Evolutionary conservation across 176 grass and related monocot species (phyloP).

Genomic region (maize (Zea mays)): DNA sequence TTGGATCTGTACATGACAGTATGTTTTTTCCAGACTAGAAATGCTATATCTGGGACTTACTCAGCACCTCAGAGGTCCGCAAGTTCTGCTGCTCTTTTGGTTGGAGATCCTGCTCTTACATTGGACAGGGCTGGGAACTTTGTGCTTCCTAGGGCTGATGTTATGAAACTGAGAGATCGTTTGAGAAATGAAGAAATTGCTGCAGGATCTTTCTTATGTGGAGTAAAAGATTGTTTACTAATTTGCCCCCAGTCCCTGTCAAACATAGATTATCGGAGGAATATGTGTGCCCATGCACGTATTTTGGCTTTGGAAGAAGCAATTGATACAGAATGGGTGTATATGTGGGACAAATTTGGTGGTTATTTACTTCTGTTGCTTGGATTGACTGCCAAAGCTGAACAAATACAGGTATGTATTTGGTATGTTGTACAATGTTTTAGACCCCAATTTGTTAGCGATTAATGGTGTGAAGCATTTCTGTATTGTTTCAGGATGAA

Average conservation of each 20-base stretch:
- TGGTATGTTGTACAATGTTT: slow-evolving; percentile 18
- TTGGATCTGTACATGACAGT: slow-evolving; percentile 28
- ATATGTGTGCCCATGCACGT: slow-evolving; percentile 99
- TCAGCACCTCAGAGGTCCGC: slow-evolving; percentile 96
- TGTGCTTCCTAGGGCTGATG: slow-evolving; percentile 97
- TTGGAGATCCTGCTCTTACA: slow-evolving; percentile 91
- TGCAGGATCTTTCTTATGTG: slow-evolving; percentile 74
- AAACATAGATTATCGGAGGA: slow-evolving; percentile 79
- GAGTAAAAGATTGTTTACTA: slow-evolving; percentile 65
- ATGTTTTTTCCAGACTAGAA: slow-evolving; percentile 69
- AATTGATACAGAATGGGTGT: slow-evolving; percentile 99
- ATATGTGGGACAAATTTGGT: slow-evolving; percentile 99
- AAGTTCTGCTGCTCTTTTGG: slow-evolving; percentile 97
- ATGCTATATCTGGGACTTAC: slow-evolving; percentile 98
- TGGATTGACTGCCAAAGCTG: slow-evolving; percentile 97
- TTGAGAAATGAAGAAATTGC: slow-evolving; percentile 91
- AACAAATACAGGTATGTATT: slow-evolving; percentile 93
- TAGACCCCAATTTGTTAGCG: slow-evolving; percentile 2
- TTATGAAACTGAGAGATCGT: slow-evolving; percentile 96
- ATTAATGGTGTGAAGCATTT: slow-evolving; percentile 24
- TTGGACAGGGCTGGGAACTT: slow-evolving; percentile 97
- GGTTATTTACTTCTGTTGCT: slow-evolving; percentile 98
- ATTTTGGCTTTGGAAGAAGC: slow-evolving; percentile 98
- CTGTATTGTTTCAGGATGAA: slow-evolving; percentile 78
- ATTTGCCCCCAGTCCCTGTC: slow-evolving; percentile 55